Conservation (phyloP, 768 basidiomycete species). For the Kwoniella europaea region DNA sequence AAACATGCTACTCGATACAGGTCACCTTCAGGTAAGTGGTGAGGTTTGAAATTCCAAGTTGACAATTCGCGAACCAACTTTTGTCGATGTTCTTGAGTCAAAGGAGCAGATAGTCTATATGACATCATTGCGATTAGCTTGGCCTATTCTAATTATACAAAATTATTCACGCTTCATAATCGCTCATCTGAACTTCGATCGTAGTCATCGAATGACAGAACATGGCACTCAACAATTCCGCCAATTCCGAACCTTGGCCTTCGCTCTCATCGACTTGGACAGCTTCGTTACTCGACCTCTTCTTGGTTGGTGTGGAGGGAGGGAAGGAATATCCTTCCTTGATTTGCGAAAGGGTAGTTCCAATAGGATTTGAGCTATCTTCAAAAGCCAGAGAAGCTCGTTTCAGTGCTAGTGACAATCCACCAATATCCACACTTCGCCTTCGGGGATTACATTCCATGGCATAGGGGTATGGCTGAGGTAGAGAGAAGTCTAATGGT, state of each 20-base stretch:
- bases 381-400: conserved; percentile 40
- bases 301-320: conserved; percentile 64
- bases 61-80: conserved; percentile 73
- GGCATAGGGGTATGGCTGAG: conserved; percentile 21
- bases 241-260: conserved; percentile 61
- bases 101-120: conserved; percentile 60
- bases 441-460: conserved; percentile 55
- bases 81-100: conserved; percentile 61
- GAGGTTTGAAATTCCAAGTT: conserved; percentile 89
- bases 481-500: conserved; percentile 14
- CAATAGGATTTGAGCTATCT: neutral
- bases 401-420: conserved; percentile 75
- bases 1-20: conserved; percentile 78
- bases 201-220: conserved; percentile 76
- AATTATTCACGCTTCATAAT: conserved; percentile 48
- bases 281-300: conserved; percentile 63
- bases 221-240: conserved; percentile 84
- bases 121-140: neutral
- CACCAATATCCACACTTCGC: conserved; percentile 86
- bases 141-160: neutral
- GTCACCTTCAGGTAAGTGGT: conserved; percentile 79
- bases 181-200: conserved; percentile 61
- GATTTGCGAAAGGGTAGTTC: conserved; percentile 44
- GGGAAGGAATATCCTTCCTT: conserved; percentile 39
- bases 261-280: conserved; percentile 50